These are phyloP conservation scores for Coniella vitis DNA, from an alignment of 2,329 filamentous ascomycete species.

Conservation along the genomic window DNA sequence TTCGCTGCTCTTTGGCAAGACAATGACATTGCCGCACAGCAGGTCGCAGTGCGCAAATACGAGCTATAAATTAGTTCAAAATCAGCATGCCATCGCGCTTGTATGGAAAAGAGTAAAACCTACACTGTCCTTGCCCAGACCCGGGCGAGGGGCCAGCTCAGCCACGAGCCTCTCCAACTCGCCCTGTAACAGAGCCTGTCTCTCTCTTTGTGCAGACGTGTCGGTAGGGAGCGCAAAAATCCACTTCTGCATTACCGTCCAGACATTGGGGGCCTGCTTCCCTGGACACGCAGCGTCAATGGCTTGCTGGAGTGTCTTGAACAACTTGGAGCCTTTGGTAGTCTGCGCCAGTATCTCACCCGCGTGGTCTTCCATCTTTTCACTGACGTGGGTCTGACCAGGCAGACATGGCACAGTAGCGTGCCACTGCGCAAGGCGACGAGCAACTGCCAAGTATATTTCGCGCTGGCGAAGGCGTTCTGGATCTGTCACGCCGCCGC, in stretches of 20 bases:
- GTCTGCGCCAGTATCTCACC: constrained; percentile 12
- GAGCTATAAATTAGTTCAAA: constrained; percentile 44
- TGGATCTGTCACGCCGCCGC: constrained; percentile 71
- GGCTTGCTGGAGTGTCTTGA: constrained; percentile 32
- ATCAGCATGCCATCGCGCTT: not conserved
- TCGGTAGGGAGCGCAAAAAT: constrained; percentile 72
- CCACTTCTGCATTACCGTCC: constrained; percentile 97
- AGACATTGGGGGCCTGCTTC: constrained; percentile 76
- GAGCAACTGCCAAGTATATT: constrained; percentile 78
- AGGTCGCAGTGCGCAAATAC: constrained; percentile 95
- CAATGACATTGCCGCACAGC: constrained; percentile 92
- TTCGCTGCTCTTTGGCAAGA: constrained; percentile 47
- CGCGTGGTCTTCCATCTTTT: constrained; percentile 22
- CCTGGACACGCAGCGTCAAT: constrained; percentile 52
- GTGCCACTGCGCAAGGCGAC: constrained; percentile 88
- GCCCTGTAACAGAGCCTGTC: constrained; percentile 61
- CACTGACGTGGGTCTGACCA: constrained; percentile 31
- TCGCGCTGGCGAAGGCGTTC: constrained; percentile 69
- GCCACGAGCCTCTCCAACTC: constrained; percentile 67
- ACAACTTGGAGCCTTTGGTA: constrained; percentile 25
- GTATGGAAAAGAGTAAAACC: constrained; percentile 24
- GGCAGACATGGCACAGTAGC: constrained; percentile 57
- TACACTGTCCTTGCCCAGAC: constrained; percentile 70
- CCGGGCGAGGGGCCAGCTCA: constrained; percentile 68
- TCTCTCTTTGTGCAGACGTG: constrained; percentile 61